A percentile compares a stretch with the other conserved stretches of the same genome.
phyloP scores from a whole-genome alignment of 2,329 filamentous ascomycete genomes.

The Diaporthe batatas region DNA sequence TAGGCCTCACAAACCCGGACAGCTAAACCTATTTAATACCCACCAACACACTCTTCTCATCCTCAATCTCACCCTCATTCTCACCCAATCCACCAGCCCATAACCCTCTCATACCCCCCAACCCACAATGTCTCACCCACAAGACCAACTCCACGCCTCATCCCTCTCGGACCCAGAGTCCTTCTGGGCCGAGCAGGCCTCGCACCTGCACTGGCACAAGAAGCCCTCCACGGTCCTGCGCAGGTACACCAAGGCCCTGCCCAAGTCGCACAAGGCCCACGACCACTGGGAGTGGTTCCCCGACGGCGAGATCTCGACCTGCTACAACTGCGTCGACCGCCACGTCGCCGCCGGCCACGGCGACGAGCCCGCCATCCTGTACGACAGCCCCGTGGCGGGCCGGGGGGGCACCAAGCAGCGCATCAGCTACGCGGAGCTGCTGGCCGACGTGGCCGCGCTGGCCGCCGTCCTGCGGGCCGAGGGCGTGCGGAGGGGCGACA shows the following conservation, averaged over 20 bases:
- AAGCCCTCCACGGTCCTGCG: slow-evolving; percentile 74
- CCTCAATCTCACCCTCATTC: background rate
- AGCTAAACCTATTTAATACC: background rate
- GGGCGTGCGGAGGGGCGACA: slow-evolving; percentile 85
- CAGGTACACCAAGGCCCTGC: slow-evolving; percentile 72
- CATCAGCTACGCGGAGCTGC: slow-evolving; percentile 80
- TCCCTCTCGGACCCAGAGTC: slow-evolving; percentile 77
- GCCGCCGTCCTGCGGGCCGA: slow-evolving; percentile 86
- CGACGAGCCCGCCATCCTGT: slow-evolving; percentile 80
- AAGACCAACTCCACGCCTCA: slow-evolving; percentile 64
- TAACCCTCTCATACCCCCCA: background rate
- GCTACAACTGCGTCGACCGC: slow-evolving; percentile 91
- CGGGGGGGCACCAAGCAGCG: slow-evolving; percentile 76
- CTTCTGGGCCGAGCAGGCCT: slow-evolving; percentile 84
- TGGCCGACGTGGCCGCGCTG: slow-evolving; percentile 83
- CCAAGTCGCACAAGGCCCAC: slow-evolving; percentile 70
- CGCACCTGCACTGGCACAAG: slow-evolving; percentile 84
- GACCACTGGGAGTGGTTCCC: slow-evolving; percentile 92
- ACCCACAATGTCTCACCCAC: slow-evolving; percentile 54
- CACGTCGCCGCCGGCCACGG: slow-evolving; percentile 88
- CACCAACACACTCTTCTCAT: background rate
- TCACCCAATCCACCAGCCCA: background rate
- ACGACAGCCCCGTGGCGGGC: slow-evolving; percentile 87
- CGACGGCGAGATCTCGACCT: slow-evolving; percentile 88
- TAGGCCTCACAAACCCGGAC: background rate